Percentiles rank a stretch among this genome's conserved stretches.
These are phyloP conservation scores for Pilobolus umbonatus DNA, from an alignment of 192 early-diverging fungal species.

Conservation along the genomic window DNA sequence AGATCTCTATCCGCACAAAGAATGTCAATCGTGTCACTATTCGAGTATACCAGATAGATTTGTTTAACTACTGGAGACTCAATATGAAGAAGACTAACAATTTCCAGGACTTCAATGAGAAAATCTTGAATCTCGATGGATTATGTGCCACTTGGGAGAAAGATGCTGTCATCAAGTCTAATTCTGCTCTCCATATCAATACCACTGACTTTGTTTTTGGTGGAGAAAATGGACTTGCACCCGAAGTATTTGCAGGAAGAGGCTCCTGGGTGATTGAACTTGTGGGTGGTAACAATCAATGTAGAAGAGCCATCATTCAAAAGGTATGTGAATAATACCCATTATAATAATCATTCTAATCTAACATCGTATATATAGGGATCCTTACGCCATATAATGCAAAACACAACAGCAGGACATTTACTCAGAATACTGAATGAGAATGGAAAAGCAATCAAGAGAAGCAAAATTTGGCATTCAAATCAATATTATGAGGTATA, in stretches of 20 bases:
- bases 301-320: slow-evolving; percentile 39
- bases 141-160: slow-evolving; percentile 44
- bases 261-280: slow-evolving; percentile 48
- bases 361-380: slow-evolving; percentile 38
- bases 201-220: slow-evolving; percentile 31
- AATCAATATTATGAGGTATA: slow-evolving; percentile 40
- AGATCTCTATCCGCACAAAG: slow-evolving; percentile 34
- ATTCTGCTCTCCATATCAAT: slow-evolving; percentile 14
- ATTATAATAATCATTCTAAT: too few relatives aligned
- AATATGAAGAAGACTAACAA: slow-evolving; percentile 14
- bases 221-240: slow-evolving; percentile 16
- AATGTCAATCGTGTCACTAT: slow-evolving; percentile 36
- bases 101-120: neutral
- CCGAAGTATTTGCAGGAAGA: slow-evolving; percentile 35
- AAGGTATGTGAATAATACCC: slow-evolving; percentile 19
- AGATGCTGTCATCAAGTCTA: neutral
- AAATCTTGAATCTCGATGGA: slow-evolving; percentile 35
- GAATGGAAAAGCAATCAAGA: slow-evolving; percentile 17
- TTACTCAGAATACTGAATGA: slow-evolving; percentile 42
- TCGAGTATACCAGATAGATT: slow-evolving; percentile 41
- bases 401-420: slow-evolving; percentile 41
- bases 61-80: slow-evolving; percentile 33
- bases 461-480: slow-evolving; percentile 33
- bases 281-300: slow-evolving; percentile 37
- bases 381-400: slow-evolving; percentile 34